These are phyloP conservation scores for Auricularia sp. DNA, from an alignment of 768 basidiomycete species.

Conservation along the genomic window DNA sequence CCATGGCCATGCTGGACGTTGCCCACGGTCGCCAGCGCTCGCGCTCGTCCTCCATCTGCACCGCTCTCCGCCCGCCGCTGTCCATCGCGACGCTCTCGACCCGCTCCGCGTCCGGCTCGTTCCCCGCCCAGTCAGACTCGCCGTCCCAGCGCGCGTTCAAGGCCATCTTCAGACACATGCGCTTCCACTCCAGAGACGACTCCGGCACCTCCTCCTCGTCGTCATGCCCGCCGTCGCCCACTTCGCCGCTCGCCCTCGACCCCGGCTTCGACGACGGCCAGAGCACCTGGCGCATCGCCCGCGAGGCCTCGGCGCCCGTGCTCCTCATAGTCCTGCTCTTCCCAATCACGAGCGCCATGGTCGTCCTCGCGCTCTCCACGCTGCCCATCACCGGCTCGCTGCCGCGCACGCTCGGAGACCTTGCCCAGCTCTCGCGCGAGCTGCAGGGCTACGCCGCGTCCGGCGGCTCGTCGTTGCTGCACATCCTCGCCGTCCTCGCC, in stretches of 20 bases:
- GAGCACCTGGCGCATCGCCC: constrained; percentile 24
- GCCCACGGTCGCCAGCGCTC: constrained; percentile 37
- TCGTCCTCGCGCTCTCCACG: constrained; percentile 36
- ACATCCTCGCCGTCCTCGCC: constrained; percentile 75
- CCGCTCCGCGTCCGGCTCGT: constrained; percentile 21
- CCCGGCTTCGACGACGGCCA: constrained; percentile 35
- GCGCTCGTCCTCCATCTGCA: constrained; percentile 42
- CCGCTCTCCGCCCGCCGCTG: constrained; percentile 41
- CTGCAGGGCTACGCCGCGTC: constrained; percentile 71
- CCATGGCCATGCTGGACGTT: constrained; percentile 18
- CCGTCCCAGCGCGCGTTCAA: constrained; percentile 6
- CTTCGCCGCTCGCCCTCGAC: constrained; percentile 38
- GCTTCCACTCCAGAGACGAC: constrained; percentile 2
- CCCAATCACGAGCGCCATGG: constrained; percentile 51
- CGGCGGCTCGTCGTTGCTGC: constrained; percentile 50
- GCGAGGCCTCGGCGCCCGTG: constrained; percentile 41
- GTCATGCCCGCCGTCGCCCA: constrained; percentile 21
- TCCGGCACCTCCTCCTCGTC: constrained; percentile 25
- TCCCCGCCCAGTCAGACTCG: constrained; percentile 13
- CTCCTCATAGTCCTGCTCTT: constrained; percentile 62
- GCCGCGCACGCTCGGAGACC: constrained; percentile 66
- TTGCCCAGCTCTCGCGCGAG: constrained; percentile 64
- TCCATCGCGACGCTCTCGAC: constrained; percentile 45
- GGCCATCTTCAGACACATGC: constrained; percentile 11
- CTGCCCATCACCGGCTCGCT: constrained; percentile 65